phyloP scores from a whole-genome alignment of 495 filamentous ascomycete species.

The Talaromyces wortmannii region DNA sequence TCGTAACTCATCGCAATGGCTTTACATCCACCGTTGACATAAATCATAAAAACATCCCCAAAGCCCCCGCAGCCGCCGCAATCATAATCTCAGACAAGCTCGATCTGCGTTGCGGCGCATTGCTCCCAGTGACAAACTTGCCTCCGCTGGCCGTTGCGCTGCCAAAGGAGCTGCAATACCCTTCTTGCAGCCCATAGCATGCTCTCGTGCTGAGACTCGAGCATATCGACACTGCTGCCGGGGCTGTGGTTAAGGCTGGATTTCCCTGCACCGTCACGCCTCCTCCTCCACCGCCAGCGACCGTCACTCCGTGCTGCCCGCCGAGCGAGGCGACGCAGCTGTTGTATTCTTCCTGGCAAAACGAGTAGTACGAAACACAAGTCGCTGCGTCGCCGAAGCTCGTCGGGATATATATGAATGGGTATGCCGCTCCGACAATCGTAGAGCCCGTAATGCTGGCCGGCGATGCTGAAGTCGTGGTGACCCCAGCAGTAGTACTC shows the following conservation, averaged over 20 bases:
- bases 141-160: slow-evolving; percentile 20
- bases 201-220: slow-evolving; percentile 53
- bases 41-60: slow-evolving; percentile 36
- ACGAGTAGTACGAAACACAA: slow-evolving; percentile 60
- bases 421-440: slow-evolving; percentile 39
- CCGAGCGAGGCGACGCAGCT: slow-evolving; percentile 55
- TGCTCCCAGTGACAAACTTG: slow-evolving; percentile 14
- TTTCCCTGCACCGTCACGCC: slow-evolving; percentile 60
- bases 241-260: slow-evolving; percentile 30
- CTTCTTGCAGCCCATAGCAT: slow-evolving; percentile 51
- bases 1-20: background rate
- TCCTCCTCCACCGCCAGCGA: slow-evolving; percentile 34
- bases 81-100: slow-evolving; percentile 36
- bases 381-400: slow-evolving; percentile 53
- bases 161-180: slow-evolving; percentile 41
- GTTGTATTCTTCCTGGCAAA: slow-evolving; percentile 57
- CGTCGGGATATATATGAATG: slow-evolving; percentile 62
- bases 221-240: slow-evolving; percentile 57
- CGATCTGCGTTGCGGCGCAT: slow-evolving; percentile 15
- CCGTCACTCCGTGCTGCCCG: slow-evolving; percentile 39
- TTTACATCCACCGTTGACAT: background rate
- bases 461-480: slow-evolving; percentile 10
- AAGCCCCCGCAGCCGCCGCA: slow-evolving; percentile 32
- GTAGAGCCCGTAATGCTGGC: slow-evolving; percentile 39
- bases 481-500: slow-evolving; percentile 22